phyloP scores from a whole-genome alignment of 140 eudicot genomes.

The Oenanthe javanica region DNA sequence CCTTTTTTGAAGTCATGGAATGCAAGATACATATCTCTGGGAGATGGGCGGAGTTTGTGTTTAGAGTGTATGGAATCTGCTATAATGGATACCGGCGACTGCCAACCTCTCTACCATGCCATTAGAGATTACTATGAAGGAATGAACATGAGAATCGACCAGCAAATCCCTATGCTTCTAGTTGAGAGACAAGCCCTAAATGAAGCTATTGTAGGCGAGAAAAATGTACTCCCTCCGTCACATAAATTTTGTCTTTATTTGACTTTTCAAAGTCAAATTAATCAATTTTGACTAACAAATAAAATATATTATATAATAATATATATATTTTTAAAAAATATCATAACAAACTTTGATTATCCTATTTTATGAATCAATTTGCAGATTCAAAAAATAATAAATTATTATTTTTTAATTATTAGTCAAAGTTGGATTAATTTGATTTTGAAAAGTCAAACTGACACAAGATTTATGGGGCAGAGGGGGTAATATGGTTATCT shows the following conservation, averaged over 20 bases:
- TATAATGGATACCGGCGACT: slow-evolving; percentile 92
- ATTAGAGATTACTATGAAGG: slow-evolving; percentile 97
- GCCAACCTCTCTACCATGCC: slow-evolving; percentile 93
- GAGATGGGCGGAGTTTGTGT: slow-evolving; percentile 94
- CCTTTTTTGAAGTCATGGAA: slow-evolving; percentile 56
- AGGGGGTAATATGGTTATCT: slow-evolving; percentile 15
- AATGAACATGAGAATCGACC: slow-evolving; percentile 90
- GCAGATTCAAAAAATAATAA: too few relatives aligned
- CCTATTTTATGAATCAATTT: too few relatives aligned
- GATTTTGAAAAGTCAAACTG: too few relatives aligned
- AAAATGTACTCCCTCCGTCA: slow-evolving; percentile 33
- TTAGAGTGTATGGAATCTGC: slow-evolving; percentile 99
- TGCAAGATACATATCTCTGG: slow-evolving; percentile 66
- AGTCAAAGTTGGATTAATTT: too few relatives aligned
- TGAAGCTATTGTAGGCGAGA: slow-evolving; percentile 97
- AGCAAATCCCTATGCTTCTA: slow-evolving; percentile 91
- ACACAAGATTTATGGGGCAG: too few relatives aligned
- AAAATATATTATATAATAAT: too few relatives aligned
- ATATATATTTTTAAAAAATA: too few relatives aligned
- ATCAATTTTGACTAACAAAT: too few relatives aligned
- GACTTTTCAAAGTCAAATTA: too few relatives aligned
- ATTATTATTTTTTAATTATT: too few relatives aligned
- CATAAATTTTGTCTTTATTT: too few relatives aligned
- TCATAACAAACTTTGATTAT: too few relatives aligned
- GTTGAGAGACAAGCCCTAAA: slow-evolving; percentile 91